Conservation (phyloP, 805 yeast genomes). For the Deakozyma indianensis region DNA sequence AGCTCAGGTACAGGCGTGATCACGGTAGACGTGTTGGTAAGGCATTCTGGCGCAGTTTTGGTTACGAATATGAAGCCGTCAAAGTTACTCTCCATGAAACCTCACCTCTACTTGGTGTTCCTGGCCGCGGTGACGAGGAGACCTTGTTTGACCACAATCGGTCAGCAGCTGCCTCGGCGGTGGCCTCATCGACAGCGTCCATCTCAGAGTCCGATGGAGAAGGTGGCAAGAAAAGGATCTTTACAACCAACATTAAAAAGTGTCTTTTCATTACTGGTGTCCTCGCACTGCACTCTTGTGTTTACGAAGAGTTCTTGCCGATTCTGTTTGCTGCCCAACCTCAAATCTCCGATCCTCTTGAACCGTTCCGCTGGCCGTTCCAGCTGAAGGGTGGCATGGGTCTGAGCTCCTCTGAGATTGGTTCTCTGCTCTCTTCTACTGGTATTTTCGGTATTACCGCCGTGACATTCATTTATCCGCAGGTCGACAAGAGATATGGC, state of each 20-base stretch:
- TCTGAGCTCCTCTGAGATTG: constrained; percentile 31
- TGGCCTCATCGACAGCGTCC: background rate
- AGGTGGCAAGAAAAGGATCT: background rate
- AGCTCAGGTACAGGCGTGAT: constrained; percentile 27
- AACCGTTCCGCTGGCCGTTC: constrained; percentile 33
- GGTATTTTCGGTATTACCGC: constrained; percentile 40
- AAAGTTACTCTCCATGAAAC: background rate
- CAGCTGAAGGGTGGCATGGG: constrained; percentile 39
- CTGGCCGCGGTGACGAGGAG: constrained; percentile 2
- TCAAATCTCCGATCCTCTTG: constrained; percentile 10
- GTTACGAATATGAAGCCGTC: background rate
- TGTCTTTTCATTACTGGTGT: constrained; percentile 3
- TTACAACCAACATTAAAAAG: background rate
- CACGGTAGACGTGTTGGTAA: constrained; percentile 34
- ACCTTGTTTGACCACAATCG: constrained; percentile 8
- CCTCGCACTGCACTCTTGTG: constrained; percentile 33
- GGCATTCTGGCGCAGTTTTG: constrained; percentile 1
- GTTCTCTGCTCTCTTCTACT: constrained; percentile 34
- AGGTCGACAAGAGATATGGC: constrained; percentile 32
- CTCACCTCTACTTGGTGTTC: constrained; percentile 2
- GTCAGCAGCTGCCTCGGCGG: constrained; percentile 2
- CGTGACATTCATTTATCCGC: constrained; percentile 37
- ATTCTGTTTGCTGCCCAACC: constrained; percentile 30
- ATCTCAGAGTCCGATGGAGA: no score
- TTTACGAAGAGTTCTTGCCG: constrained; percentile 41